A percentile compares a stretch with the other conserved stretches of the same genome.
Evolutionary conservation across 495 filamentous ascomycete species (phyloP).

Genomic region (Lichenothelia convexa): DNA sequence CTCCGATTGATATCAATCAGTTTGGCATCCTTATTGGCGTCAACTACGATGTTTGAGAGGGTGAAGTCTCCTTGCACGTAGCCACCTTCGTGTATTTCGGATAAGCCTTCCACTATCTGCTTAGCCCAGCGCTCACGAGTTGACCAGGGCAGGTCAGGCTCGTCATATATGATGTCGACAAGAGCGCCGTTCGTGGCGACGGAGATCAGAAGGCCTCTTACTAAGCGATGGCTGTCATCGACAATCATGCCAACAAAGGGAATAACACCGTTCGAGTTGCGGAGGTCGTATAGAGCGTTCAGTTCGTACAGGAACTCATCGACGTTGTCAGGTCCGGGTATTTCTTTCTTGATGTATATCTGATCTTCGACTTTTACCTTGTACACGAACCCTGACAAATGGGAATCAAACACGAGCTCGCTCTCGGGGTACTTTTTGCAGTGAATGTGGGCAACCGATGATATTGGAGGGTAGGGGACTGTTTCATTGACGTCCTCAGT

Average conservation of each 20-base stretch:
- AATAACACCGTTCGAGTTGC: slow-evolving; percentile 62
- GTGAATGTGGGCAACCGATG: slow-evolving; percentile 55
- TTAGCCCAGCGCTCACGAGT: slow-evolving; percentile 77
- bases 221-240: slow-evolving; percentile 50
- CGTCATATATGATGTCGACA: slow-evolving; percentile 79
- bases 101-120: slow-evolving; percentile 78
- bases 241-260: slow-evolving; percentile 78
- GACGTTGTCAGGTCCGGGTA: slow-evolving; percentile 86
- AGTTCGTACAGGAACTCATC: slow-evolving; percentile 98
- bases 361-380: slow-evolving; percentile 56
- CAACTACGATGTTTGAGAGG: slow-evolving; percentile 90
- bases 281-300: slow-evolving; percentile 56
- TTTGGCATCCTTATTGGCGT: slow-evolving; percentile 65
- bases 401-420: slow-evolving; percentile 67
- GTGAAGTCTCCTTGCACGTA: slow-evolving; percentile 98
- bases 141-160: slow-evolving; percentile 42
- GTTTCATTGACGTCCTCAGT: slow-evolving; percentile 97
- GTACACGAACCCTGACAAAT: slow-evolving; percentile 95
- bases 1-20: slow-evolving; percentile 98
- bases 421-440: slow-evolving; percentile 52
- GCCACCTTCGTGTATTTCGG: slow-evolving; percentile 86
- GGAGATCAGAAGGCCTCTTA: slow-evolving; percentile 83
- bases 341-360: slow-evolving; percentile 90
- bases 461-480: slow-evolving; percentile 65
- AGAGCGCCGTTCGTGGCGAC: slow-evolving; percentile 74